Base-by-base conservation (phyloP, 1,284 basidiomycete species). In the Sporisorium reilianum region DNA sequence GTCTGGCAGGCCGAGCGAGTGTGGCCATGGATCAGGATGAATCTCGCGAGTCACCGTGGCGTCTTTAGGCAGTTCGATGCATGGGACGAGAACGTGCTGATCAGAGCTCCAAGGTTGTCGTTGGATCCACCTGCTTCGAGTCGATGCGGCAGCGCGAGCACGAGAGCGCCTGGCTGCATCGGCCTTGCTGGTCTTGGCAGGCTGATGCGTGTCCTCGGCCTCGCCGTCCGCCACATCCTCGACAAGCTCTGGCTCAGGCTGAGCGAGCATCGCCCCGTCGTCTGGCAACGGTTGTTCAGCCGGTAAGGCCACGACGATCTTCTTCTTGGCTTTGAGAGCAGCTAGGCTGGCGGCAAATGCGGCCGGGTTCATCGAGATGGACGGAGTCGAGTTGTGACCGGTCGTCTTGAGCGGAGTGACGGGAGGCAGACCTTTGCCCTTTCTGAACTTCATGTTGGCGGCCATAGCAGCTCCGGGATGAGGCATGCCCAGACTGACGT, bases 301-400 rank as follows among this genome's bases (percentile, higher is more conserved):
- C 3, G 77, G 77, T 3, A 79, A 16, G 10, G 56, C 54, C 10
- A 79, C 67, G n/a, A 69, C 55, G 40, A 72, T 51, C 44, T 71
- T 71, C 48, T 64, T 71, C 64, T 68, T 75, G 12, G 62, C 42
- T 41, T 68, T 75, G 14, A 66, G 38, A 1, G 68, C 76, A 20
- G 68, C 63, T 16, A 80, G 52, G 32, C 55, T 64, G 3, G 76
- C 71, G 4, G 75, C 64, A 38, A 81, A 78, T 0, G 79, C 79
- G 12, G 80, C 77, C 0, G 75, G 75, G 36, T 74, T 76, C 55
- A 82, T 56, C 28, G 73, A 76, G 49, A 82, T 73, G 9, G 79
- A 80, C 0, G 80, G 80, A 14, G 66, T 80, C 2, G 77, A 79
- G 55, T 82, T 82, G 62, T 82, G 80, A 14, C 80, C 80, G 18